A percentile compares a stretch with the other conserved stretches of the same genome.
Conservation (phyloP, 2,329 filamentous ascomycete species). For the Botrytis byssoidea region DNA sequence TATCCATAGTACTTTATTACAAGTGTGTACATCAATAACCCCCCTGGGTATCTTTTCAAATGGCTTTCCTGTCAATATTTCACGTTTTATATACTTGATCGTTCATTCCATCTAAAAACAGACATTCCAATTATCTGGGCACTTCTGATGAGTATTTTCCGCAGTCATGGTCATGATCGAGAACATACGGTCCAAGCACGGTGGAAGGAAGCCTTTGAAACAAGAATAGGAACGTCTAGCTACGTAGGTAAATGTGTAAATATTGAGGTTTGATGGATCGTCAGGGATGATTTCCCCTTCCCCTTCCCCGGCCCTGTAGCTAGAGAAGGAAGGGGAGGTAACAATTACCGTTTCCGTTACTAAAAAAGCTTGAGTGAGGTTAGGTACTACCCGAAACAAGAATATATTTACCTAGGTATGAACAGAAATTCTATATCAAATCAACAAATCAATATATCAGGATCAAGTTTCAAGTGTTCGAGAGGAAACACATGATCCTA, state of each 20-base stretch:
- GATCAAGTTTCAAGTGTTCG: too few species aligned
- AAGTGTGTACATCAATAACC: background rate
- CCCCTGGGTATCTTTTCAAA: background rate
- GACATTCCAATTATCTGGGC: background rate
- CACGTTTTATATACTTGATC: background rate
- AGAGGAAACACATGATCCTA: too few species aligned
- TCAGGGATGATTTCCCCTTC: constrained; percentile 1
- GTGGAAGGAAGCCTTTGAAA: background rate
- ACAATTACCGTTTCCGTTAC: background rate
- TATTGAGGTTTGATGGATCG: background rate
- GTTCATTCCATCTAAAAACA: background rate
- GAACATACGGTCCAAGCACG: background rate
- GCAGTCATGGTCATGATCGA: background rate
- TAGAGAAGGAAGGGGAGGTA: background rate
- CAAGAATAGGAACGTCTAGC: background rate
- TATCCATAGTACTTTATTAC: background rate
- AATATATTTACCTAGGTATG: background rate
- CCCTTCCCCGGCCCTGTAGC: background rate
- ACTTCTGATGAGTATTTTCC: background rate
- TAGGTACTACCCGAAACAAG: background rate
- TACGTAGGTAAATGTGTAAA: background rate
- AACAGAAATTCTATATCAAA: background rate
- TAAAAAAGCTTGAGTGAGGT: background rate
- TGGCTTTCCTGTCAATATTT: background rate
- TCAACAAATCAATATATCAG: background rate